Base-by-base conservation (phyloP, 352 stramenopile genomes). In the Pythium sp. region DNA sequence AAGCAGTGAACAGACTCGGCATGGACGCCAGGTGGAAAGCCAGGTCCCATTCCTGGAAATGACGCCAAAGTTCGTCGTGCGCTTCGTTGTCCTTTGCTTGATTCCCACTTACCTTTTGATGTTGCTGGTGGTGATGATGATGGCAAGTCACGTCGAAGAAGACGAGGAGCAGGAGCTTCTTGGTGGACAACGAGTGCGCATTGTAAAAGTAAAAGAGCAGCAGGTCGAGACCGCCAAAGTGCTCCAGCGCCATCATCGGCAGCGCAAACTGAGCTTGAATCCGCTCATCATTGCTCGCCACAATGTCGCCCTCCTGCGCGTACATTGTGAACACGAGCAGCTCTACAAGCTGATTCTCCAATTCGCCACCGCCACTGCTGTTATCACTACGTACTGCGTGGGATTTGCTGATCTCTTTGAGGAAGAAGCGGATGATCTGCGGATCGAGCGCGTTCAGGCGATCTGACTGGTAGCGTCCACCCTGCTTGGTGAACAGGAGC, bases 401-500 rank as follows among this genome's bases (percentile, higher is more conserved):
- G 2, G n/a, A 5, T 38, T 75, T 71, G 24, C 64, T 76, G 2
- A 62, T 58, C 59, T 81, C 72, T 11, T 70, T 60, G 7, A 80
- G 55, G 5, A 82, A 41, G 68, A 81, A 83, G 22, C 75, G 43
- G 26, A 85, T 57, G 2, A 68, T 70, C 30, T 71, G 61, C 2
- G 75, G 71, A 62, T 85, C 72, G 2, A 85, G 36, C 14, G 60
- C 58, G 18, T 60, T 28, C 47, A 85, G 54, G 32, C 73, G 73
- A 22, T 85, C 78, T 0, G 54, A 65, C 3, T 65, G 70, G 60
- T 74, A 82, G 32, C 58, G 60, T 8, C 62, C 72, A 36, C 73
- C 32, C 7, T 77, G 77, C 51, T 80, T 78, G 12, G 70, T 54
- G 24, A 85, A 83, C 12, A 85, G 61, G 2, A 72, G 60, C 49